These are phyloP conservation scores for Coprinopsis sp. DNA, from an alignment of 768 basidiomycete genomes.

Conservation along the genomic window DNA sequence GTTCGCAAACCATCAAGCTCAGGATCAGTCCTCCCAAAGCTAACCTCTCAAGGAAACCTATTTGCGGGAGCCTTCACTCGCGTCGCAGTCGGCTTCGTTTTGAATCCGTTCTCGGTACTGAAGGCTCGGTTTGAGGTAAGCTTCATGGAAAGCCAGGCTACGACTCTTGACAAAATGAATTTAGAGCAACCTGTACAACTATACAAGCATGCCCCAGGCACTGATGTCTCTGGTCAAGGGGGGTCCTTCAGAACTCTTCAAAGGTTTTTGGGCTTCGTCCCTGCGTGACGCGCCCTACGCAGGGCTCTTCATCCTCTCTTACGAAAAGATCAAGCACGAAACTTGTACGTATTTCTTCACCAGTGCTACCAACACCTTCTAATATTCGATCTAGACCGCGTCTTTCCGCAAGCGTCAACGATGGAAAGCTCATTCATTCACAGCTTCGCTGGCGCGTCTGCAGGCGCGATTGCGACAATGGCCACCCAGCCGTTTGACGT, in stretches of 20 bases:
- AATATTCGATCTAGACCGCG: conserved; percentile 26
- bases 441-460: conserved; percentile 65
- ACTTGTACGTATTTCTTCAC: conserved; percentile 40
- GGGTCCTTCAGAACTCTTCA: conserved; percentile 78
- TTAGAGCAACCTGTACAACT: conserved; percentile 76
- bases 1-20: conserved; percentile 18
- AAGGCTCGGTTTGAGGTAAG: conserved; percentile 90
- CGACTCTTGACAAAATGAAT: not conserved
- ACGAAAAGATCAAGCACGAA: conserved; percentile 81
- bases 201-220: conserved; percentile 56
- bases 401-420: conserved; percentile 40
- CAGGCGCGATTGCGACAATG: conserved; percentile 80
- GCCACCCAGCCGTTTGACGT: conserved; percentile 93
- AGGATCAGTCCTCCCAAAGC: conserved; percentile 59
- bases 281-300: conserved; percentile 95
- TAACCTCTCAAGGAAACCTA: conserved; percentile 78
- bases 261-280: conserved; percentile 83
- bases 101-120: conserved; percentile 88
- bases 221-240: conserved; percentile 55
- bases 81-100: conserved; percentile 71
- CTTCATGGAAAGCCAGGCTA: conserved; percentile 2
- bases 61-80: conserved; percentile 81
- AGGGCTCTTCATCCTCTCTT: conserved; percentile 82
- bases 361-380: conserved; percentile 8
- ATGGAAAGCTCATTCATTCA: conserved; percentile 52